Percentiles rank a stretch among this genome's conserved stretches.
Evolutionary conservation across 108 stramenopile species (phyloP).

Genomic region (Fragilaria crotonensis): DNA sequence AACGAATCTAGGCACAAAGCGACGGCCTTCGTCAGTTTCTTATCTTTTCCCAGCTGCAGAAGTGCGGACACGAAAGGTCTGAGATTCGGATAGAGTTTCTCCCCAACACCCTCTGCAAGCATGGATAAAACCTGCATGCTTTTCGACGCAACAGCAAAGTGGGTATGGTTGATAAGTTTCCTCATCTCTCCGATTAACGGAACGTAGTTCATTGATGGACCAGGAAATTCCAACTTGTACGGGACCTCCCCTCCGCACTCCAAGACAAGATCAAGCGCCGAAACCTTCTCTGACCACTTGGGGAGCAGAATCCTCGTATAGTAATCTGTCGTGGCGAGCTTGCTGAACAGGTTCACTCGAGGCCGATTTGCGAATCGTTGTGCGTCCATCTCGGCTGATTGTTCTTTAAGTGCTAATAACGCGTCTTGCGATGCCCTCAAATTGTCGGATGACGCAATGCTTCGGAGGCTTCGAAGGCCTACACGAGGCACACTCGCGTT

Average conservation of each 20-base stretch:
- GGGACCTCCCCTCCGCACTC: constrained; percentile 77
- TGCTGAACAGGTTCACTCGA: constrained; percentile 62
- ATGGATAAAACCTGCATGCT: constrained; percentile 63
- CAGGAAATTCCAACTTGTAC: constrained; percentile 61
- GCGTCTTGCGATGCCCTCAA: constrained; percentile 32
- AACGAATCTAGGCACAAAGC: constrained; percentile 56
- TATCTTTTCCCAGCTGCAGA: constrained; percentile 69
- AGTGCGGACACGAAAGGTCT: constrained; percentile 54
- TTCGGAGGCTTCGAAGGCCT: constrained; percentile 21
- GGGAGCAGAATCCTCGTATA: constrained; percentile 41
- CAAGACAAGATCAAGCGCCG: constrained; percentile 63
- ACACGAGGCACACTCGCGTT: constrained; percentile 23
- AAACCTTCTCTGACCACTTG: constrained; percentile 85
- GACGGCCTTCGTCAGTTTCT: constrained; percentile 66
- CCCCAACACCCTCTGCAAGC: constrained; percentile 82
- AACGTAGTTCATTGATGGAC: constrained; percentile 51
- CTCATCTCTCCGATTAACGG: constrained; percentile 68
- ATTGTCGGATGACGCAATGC: constrained; percentile 3
- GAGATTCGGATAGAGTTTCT: constrained; percentile 61
- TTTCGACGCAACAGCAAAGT: constrained; percentile 77
- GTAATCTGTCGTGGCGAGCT: constrained; percentile 59
- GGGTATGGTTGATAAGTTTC: constrained; percentile 64
- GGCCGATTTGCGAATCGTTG: constrained; percentile 51
- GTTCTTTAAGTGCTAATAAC: constrained; percentile 43
- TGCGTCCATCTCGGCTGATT: constrained; percentile 50